Evolutionary conservation across 129 eudicot genomes (phyloP).

Genomic region (Tagetes patula): DNA sequence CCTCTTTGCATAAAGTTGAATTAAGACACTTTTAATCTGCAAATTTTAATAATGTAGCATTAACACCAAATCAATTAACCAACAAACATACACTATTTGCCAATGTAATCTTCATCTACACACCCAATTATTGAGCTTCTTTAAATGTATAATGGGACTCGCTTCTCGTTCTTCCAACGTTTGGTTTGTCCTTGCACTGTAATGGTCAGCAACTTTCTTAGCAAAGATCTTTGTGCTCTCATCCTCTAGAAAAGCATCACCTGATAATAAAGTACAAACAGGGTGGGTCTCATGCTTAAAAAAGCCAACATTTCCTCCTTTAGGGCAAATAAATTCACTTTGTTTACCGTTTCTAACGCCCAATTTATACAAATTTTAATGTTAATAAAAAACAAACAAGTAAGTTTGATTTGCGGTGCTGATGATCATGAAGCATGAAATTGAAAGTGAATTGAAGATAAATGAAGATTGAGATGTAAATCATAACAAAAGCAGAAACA

Average conservation of each 20-base stretch:
- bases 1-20: conserved; percentile 79
- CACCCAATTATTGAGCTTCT: conserved; percentile 98
- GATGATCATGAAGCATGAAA: conserved; percentile 17
- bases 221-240: conserved; percentile 72
- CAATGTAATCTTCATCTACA: conserved; percentile 10
- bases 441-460: neutral
- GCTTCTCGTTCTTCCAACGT: conserved; percentile 98
- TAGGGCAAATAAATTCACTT: neutral
- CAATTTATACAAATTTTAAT: neutral
- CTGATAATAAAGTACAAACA: conserved; percentile 33
- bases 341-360: neutral
- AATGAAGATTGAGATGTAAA: neutral
- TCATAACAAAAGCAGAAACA: neutral
- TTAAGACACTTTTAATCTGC: conserved; percentile 93
- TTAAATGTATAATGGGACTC: conserved; percentile 91
- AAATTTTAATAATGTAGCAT: conserved; percentile 9
- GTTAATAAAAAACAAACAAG: neutral
- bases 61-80: neutral
- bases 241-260: conserved; percentile 74
- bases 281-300: neutral
- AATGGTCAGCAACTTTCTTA: conserved; percentile 94
- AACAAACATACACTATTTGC: neutral
- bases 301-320: neutral
- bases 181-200: conserved; percentile 95
- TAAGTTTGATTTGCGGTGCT: neutral